Evolutionary conservation across 495 filamentous ascomycete genomes (phyloP).

Genomic region (Penicillium diatomitis): DNA sequence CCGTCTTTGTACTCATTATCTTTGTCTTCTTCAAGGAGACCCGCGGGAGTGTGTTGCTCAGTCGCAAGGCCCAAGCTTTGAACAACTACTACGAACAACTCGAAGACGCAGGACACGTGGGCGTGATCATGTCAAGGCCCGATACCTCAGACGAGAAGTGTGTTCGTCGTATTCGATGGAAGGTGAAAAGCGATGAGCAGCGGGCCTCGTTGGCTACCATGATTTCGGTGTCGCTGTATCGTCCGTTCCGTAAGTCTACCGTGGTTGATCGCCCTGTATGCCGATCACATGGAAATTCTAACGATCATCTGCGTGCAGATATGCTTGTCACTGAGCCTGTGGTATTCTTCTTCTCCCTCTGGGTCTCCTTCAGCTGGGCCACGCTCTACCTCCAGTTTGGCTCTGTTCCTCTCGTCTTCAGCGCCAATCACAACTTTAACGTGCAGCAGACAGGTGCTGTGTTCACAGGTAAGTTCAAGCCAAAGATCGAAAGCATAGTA

Average conservation of each 20-base stretch:
- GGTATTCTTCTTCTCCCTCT: constrained; percentile 90
- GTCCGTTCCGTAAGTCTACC: constrained; percentile 59
- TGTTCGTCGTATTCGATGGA: constrained; percentile 66
- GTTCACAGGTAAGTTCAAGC: constrained; percentile 44
- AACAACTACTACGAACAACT: constrained; percentile 74
- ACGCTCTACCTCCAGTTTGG: constrained; percentile 78
- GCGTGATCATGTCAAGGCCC: constrained; percentile 41
- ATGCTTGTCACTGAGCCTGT: constrained; percentile 85
- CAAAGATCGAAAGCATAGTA: no score
- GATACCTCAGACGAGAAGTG: constrained; percentile 21
- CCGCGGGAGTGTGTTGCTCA: constrained; percentile 71
- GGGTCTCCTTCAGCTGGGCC: constrained; percentile 86
- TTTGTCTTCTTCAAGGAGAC: constrained; percentile 73
- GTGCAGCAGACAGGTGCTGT: constrained; percentile 59
- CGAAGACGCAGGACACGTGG: constrained; percentile 56
- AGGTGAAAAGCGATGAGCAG: constrained; percentile 76
- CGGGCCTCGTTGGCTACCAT: constrained; percentile 58
- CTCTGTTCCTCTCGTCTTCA: constrained; percentile 71
- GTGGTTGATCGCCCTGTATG: neutral
- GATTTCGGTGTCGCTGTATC: constrained; percentile 62
- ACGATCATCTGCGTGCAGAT: constrained; percentile 25
- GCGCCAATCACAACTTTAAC: constrained; percentile 58
- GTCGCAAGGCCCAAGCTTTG: constrained; percentile 60
- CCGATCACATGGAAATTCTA: neutral
- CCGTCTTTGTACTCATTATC: constrained; percentile 51